Base-by-base conservation (phyloP, 2,329 filamentous ascomycete species). In the Ilyonectria mors-panacis region DNA sequence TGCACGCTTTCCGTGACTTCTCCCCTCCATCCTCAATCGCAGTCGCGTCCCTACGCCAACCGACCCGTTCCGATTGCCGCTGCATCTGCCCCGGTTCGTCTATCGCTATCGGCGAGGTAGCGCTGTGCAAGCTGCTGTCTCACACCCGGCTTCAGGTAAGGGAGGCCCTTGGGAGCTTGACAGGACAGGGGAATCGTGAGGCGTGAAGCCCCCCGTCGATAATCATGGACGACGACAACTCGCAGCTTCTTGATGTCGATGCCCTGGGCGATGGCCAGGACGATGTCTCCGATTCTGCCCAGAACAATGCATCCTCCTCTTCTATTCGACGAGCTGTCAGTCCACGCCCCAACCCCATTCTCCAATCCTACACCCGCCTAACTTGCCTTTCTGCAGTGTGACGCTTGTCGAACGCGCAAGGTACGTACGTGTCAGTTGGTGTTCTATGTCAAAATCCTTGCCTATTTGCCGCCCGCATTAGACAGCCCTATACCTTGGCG, bases 321-420 rank as follows among this genome's bases (percentile, higher is more conserved):
- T 65, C 71, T 21, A 69, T 75, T 55, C 66, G 73, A 51, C 70
- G 73, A 72, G 74, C 74, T 54, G 74, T 76, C 54, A 76, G 74
- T 75, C 13, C 17, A 59, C 42, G 9, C 48, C 45, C 39, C 42
- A 37, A 37, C 54, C 37, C 59, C 37, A 44, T n/a, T 35, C 30
- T 19, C 42, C 48, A 48, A 55, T 53, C 30, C 39, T 26, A 48
- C 35, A 17, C 44, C 51, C 30, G 21, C 42, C 44, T 56, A 15
- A 37, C 73, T 75, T 59, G 73, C 65, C 35, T 48, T 21, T 64
- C 47, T 59, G 44, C 64, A 79, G 78, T 79, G 78, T 59, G 78
- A 79, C 68, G 75, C 76, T 59, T 79, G 78, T 57, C 75, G 77
- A 66, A 74, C 76, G 55, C 77, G 78, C 60, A 79, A 79, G 74